Base-by-base conservation (phyloP, 768 basidiomycete genomes). In the Mycena kentingensis region DNA sequence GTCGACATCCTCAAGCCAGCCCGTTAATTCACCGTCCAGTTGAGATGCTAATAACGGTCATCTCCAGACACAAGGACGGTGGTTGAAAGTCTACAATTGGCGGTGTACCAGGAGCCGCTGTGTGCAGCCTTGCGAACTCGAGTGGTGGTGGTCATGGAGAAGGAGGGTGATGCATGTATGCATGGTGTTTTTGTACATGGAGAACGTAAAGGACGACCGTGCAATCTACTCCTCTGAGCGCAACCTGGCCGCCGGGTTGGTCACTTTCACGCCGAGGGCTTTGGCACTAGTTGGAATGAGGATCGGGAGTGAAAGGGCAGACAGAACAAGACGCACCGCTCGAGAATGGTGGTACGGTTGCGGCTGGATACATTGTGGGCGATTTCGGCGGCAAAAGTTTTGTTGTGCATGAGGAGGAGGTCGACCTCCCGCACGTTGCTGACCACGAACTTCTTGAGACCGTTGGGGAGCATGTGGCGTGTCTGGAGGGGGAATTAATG, bases 341-440 rank as follows among this genome's bases (percentile, higher is more conserved):
- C 93, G 45, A 98, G 76, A 63, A 99, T 94, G 51, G 81, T 75
- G 49, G 86, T 85, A 63, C 97, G 90, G 82, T 98, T 98, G 70
- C 92, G 88, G 79, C 90, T 90, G 77, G 88, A 91, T 60, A 99
- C 94, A 62, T 84, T 87, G 81, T 97, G 95, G 46, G 97, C 97
- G 64, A 99, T 93, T 72, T 96, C 93, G 48, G 94, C 97, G 43
- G 94, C 87, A 69, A 88, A 98, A 65, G 77, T 87, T 79, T 92
- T 92, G 84, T 93, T 95, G 84, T 98, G 95, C 93, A 98, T 95
- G 46, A 98, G 80, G 58, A 98, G 87, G 63, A 98, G 83, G 65
- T 98, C 94, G 56, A 99, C 74, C 71, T 98, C 95, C 70, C 88
- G 83, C 48, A 89, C 81, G 74, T 98, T 98, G 82, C 82, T 88